Evolutionary conservation across 257 asterid species (phyloP).

Genomic region (Solanum sejunctum): DNA sequence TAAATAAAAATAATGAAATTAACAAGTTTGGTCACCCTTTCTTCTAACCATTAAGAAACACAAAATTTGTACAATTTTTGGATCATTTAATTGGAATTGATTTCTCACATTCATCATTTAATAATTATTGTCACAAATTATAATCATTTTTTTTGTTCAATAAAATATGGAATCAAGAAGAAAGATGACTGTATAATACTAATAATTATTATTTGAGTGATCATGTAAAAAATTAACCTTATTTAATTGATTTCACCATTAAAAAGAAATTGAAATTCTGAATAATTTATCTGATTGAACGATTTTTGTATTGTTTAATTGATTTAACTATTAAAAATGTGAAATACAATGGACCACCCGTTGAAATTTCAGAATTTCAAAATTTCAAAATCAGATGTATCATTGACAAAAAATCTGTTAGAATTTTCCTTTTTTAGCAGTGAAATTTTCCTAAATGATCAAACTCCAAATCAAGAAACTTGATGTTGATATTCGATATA

Average conservation of each 20-base stretch:
- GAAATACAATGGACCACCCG: background rate
- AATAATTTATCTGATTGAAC: background rate
- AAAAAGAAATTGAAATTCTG: background rate
- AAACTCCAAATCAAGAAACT: background rate
- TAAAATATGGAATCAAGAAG: background rate
- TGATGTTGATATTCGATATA: background rate
- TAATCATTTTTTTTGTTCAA: background rate
- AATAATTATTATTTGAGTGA: background rate
- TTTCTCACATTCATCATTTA: background rate
- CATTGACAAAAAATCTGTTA: too few species aligned
- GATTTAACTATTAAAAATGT: background rate
- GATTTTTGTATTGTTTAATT: background rate
- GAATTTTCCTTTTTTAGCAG: background rate
- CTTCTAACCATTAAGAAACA: background rate
- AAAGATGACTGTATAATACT: background rate
- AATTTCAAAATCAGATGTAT: background rate
- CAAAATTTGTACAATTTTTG: background rate
- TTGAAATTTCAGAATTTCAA: background rate
- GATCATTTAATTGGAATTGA: background rate
- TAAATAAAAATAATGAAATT: background rate
- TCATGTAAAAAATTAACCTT: background rate
- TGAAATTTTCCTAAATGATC: background rate
- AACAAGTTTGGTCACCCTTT: background rate
- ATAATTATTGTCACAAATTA: background rate
- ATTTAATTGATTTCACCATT: background rate